These are phyloP conservation scores for Plasmodium gallinaceum DNA, from an alignment of 169 alveolate species.

Conservation along the genomic window DNA sequence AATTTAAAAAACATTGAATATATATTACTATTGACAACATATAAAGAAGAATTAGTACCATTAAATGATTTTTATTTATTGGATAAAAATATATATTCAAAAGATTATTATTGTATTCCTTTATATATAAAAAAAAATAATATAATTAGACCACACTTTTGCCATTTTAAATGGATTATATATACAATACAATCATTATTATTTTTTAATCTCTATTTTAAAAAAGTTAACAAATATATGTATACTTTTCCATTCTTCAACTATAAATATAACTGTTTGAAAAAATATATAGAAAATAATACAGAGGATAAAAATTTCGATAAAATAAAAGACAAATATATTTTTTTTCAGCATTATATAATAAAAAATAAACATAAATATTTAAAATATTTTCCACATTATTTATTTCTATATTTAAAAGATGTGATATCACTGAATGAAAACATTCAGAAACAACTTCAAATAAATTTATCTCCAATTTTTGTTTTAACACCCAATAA, in stretches of 20 bases:
- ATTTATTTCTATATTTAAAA: slow-evolving; percentile 26
- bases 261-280: slow-evolving; percentile 52
- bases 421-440: slow-evolving; percentile 8
- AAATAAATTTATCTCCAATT: slow-evolving; percentile 35
- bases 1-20: slow-evolving; percentile 62
- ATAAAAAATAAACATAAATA: slow-evolving; percentile 48
- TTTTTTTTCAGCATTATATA: slow-evolving; percentile 63
- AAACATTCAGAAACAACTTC: slow-evolving; percentile 6
- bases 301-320: slow-evolving; percentile 13
- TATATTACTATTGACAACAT: slow-evolving; percentile 55
- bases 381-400: slow-evolving; percentile 59
- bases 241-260: slow-evolving; percentile 73
- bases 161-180: slow-evolving; percentile 67
- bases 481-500: slow-evolving; percentile 66
- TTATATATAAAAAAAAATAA: slow-evolving; percentile 63
- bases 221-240: slow-evolving; percentile 73
- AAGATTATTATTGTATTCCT: slow-evolving; percentile 67
- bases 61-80: slow-evolving; percentile 60
- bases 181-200: slow-evolving; percentile 63
- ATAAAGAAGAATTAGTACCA: slow-evolving; percentile 63
- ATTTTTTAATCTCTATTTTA: slow-evolving; percentile 60
- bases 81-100: slow-evolving; percentile 57
- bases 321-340: slow-evolving; percentile 18
- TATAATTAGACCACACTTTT: slow-evolving; percentile 45
- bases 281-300: neutral